Percentiles rank a stretch among this genome's conserved stretches.
These are phyloP conservation scores for Amanita subjunquillea DNA, from an alignment of 768 basidiomycete species.

Conservation along the genomic window DNA sequence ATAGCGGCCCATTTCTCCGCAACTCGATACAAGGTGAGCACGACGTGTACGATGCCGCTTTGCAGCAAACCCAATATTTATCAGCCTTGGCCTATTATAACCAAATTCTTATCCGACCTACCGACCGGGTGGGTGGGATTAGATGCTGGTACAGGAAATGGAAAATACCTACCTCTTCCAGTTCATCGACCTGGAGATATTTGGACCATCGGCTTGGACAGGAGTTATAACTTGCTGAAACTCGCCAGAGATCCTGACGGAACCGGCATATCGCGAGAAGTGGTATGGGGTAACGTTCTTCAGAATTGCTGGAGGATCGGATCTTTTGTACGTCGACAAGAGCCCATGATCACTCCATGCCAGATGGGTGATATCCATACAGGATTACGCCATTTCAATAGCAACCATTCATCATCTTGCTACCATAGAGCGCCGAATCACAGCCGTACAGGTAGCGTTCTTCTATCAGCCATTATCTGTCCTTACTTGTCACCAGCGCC, in stretches of 20 bases:
- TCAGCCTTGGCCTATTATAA: conserved; percentile 83
- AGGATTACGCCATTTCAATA: conserved; percentile 97
- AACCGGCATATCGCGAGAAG: conserved; percentile 41
- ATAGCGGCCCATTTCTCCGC: conserved; percentile 85
- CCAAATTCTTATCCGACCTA: conserved; percentile 59
- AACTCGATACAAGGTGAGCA: conserved; percentile 73
- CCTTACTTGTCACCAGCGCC: conserved; percentile 28
- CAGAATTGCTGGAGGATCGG: conserved; percentile 65
- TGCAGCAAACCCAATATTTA: not conserved
- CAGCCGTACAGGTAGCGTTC: conserved; percentile 61
- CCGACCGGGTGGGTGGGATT: conserved; percentile 78
- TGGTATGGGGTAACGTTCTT: conserved; percentile 74
- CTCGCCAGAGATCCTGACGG: conserved; percentile 62
- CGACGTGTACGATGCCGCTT: not conserved
- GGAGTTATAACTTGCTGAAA: conserved; percentile 67
- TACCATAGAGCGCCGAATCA: conserved; percentile 59
- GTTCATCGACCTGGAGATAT: conserved; percentile 45
- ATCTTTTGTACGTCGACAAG: conserved; percentile 50
- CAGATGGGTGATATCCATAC: not conserved
- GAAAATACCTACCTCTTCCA: conserved; percentile 87
- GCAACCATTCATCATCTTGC: conserved; percentile 96
- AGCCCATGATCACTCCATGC: not conserved
- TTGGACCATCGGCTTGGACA: conserved; percentile 78
- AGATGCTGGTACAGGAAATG: conserved; percentile 95
- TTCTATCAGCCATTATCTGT: not conserved